A percentile compares a stretch with the other conserved stretches of the same genome.
phyloP scores from a whole-genome alignment of 2,329 filamentous ascomycete genomes.

The Ceratocystis papillata region DNA sequence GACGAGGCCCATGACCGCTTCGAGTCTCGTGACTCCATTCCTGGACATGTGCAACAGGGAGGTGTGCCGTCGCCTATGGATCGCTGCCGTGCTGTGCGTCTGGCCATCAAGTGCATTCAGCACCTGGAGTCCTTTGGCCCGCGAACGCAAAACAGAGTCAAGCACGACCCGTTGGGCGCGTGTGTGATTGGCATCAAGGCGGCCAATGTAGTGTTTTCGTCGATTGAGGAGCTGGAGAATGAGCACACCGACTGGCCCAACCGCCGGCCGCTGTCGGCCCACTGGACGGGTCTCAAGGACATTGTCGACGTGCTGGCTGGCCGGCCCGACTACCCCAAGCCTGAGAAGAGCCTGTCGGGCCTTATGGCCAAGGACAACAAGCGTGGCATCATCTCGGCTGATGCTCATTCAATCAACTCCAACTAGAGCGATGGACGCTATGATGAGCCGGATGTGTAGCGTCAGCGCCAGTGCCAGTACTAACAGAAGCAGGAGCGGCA shows the following conservation, averaged over 20 bases:
- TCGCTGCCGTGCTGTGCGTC: slow-evolving; percentile 76
- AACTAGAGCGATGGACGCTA: slow-evolving; percentile 18
- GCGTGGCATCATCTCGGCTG: slow-evolving; percentile 35
- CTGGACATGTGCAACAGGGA: slow-evolving; percentile 89
- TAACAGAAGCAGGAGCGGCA: not conserved
- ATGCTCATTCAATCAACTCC: slow-evolving; percentile 21
- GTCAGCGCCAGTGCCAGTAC: not conserved
- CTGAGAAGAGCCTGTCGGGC: slow-evolving; percentile 42
- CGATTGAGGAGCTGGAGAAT: slow-evolving; percentile 70
- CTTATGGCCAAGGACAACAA: slow-evolving; percentile 50
- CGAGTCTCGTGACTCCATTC: slow-evolving; percentile 82
- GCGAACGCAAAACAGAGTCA: slow-evolving; percentile 55
- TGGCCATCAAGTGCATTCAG: slow-evolving; percentile 89
- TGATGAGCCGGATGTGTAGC: not conserved
- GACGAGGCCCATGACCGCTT: slow-evolving; percentile 88
- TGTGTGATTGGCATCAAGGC: slow-evolving; percentile 88
- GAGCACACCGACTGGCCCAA: slow-evolving; percentile 89
- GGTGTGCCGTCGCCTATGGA: slow-evolving; percentile 93
- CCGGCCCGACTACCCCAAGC: slow-evolving; percentile 44
- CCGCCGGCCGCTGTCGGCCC: slow-evolving; percentile 69
- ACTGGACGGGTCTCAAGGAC: slow-evolving; percentile 71
- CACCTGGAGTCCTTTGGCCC: slow-evolving; percentile 71
- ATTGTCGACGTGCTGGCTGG: slow-evolving; percentile 79
- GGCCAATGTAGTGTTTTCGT: slow-evolving; percentile 75
- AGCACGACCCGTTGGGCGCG: slow-evolving; percentile 60